A percentile compares a stretch with the other conserved stretches of the same genome.
phyloP scores from a whole-genome alignment of 345 rosid species.

The Eucalyptus sp. region DNA sequence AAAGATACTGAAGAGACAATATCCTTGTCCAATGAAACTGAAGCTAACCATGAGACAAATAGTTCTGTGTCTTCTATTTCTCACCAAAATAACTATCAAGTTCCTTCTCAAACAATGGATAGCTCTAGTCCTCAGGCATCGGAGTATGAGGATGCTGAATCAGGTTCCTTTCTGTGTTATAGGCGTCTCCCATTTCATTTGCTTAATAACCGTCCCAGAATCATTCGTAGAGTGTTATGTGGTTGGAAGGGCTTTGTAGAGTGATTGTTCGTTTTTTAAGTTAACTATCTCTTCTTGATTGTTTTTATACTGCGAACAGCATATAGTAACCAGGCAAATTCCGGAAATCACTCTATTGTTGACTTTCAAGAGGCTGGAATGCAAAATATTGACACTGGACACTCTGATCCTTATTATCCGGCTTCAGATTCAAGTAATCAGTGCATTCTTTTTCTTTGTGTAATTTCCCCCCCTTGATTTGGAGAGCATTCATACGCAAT shows the following conservation, averaged over 20 bases:
- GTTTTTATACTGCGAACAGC: slow-evolving; percentile 25
- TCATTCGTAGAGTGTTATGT: not conserved
- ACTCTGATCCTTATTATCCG: slow-evolving; percentile 25
- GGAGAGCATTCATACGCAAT: not conserved
- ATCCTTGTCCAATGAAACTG: slow-evolving; percentile 33
- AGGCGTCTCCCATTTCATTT: not conserved
- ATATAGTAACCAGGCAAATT: slow-evolving; percentile 50
- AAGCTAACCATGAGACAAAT: slow-evolving; percentile 30
- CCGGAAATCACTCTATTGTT: slow-evolving; percentile 34
- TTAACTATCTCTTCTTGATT: not conserved
- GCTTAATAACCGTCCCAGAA: not conserved
- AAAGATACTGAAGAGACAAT: slow-evolving; percentile 35
- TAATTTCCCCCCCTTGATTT: not conserved
- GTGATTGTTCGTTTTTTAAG: not conserved
- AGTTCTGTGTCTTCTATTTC: slow-evolving; percentile 46
- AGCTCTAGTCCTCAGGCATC: slow-evolving; percentile 57
- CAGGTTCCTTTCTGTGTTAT: slow-evolving; percentile 29
- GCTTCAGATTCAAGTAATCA: slow-evolving; percentile 31
- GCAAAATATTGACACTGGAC: slow-evolving; percentile 27
- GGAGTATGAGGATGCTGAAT: slow-evolving; percentile 78
- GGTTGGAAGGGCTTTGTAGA: not conserved
- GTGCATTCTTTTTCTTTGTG: not conserved
- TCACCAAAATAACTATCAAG: slow-evolving; percentile 22
- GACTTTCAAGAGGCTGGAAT: slow-evolving; percentile 25
- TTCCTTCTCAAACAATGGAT: slow-evolving; percentile 48